phyloP scores from a whole-genome alignment of 2,329 filamentous ascomycete genomes.

The Salinomyces thailandicus region DNA sequence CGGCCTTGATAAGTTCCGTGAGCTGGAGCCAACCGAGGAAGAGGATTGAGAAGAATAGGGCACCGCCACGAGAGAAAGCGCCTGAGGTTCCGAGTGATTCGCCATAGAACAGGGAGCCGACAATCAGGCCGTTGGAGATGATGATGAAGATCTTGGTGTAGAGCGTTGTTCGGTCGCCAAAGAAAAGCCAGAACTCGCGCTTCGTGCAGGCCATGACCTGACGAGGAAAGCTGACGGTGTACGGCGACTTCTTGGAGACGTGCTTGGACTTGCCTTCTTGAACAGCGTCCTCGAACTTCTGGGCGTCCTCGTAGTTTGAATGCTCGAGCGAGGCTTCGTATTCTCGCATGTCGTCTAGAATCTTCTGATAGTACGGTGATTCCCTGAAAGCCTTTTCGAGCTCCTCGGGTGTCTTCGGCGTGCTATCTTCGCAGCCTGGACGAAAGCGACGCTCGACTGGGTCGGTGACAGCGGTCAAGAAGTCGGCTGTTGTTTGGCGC shows the following conservation, averaged over 20 bases:
- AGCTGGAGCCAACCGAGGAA: conserved; percentile 63
- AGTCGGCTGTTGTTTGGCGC: conserved; percentile 64
- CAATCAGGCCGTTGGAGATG: conserved; percentile 61
- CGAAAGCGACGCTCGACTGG: conserved; percentile 60
- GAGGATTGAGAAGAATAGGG: conserved; percentile 56
- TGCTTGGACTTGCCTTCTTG: conserved; percentile 55
- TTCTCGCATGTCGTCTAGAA: conserved; percentile 50
- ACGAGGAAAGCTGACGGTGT: conserved; percentile 62
- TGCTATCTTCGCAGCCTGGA: conserved; percentile 51
- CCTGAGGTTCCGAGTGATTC: conserved; percentile 49
- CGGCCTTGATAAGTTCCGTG: conserved; percentile 66
- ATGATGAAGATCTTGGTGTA: conserved; percentile 75
- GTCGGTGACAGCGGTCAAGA: conserved; percentile 66
- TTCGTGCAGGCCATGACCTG: conserved; percentile 61
- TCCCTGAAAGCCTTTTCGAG: conserved; percentile 57
- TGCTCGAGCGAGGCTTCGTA: conserved; percentile 50
- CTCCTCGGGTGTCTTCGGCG: conserved; percentile 59
- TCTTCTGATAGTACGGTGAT: conserved; percentile 50
- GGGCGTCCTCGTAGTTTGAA: conserved; percentile 50
- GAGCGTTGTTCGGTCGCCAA: conserved; percentile 62
- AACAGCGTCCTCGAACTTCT: conserved; percentile 52
- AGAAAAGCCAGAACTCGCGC: conserved; percentile 68
- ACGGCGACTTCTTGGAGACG: conserved; percentile 58
- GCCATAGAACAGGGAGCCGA: conserved; percentile 69
- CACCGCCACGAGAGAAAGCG: conserved; percentile 53